Conservation (phyloP, 163 green algal species). For the Chloroidium sp. region DNA sequence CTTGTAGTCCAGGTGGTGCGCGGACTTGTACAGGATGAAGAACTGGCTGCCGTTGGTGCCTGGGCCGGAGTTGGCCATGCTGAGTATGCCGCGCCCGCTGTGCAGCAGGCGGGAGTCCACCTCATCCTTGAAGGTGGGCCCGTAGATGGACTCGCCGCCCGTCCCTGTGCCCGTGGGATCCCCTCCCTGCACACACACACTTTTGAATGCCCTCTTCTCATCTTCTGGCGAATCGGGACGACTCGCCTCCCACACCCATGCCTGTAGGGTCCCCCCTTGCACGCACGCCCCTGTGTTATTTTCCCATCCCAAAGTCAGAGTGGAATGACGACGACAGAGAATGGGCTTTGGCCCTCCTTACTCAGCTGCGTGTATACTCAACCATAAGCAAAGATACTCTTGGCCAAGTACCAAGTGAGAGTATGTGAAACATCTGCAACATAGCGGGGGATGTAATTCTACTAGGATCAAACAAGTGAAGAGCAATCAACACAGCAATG, state of each 20-base stretch:
- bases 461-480: no score
- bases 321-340: no score
- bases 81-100: slow-evolving; percentile 76
- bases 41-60: slow-evolving; percentile 80
- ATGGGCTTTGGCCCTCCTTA: no score
- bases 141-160: slow-evolving; percentile 81
- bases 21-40: slow-evolving; percentile 93
- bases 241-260: background rate
- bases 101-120: slow-evolving; percentile 76
- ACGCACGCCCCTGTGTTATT: no score
- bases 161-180: slow-evolving; percentile 90
- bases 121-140: slow-evolving; percentile 86
- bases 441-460: no score
- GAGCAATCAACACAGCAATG: no score
- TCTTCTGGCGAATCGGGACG: background rate
- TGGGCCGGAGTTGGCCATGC: slow-evolving; percentile 89
- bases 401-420: no score
- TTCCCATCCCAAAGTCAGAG: no score
- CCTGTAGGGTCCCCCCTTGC: no score
- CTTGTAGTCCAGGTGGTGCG: slow-evolving; percentile 91
- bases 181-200: slow-evolving; percentile 54
- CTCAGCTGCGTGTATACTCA: no score
- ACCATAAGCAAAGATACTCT: no score
- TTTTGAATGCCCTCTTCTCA: background rate
- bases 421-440: no score